Base-by-base conservation (phyloP, 768 basidiomycete genomes). In the Tulasnella sp. region DNA sequence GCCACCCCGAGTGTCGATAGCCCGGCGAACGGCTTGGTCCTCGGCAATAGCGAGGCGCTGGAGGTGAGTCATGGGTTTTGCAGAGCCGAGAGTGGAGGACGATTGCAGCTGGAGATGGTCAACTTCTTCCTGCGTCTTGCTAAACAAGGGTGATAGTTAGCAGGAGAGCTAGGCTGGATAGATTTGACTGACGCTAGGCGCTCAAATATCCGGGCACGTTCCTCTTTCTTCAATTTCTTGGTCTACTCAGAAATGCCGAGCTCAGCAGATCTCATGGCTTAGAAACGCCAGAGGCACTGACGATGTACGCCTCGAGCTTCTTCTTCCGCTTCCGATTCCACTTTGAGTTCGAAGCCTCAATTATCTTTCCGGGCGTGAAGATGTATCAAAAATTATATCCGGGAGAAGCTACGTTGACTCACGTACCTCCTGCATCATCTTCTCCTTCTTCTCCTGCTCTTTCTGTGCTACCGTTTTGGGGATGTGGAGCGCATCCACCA, bases 151-250 rank as follows among this genome's bases (percentile, higher is more conserved):
- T 72, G 77, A 41, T 69, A 14, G 22, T 22, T 48, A 48, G n/a
- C 11, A 37, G 24, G 40, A 41, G 41, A 22, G 24, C 48, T 7
- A 14, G 41, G 16, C 31, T 8, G 22, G 8, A 41, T 6, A 50
- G 22, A 24, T 40, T n/a, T 24, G 46, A 90, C 92, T 82, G 87
- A 96, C 96, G 92, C 90, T 81, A 98, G 88, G 85, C 94, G 96
- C 82, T 94, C 91, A 78, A 97, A 92, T 20, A 98, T 88, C 28
- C 89, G 85, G 5, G 91, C 84, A 72, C 96, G 90, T 81, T 95
- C 95, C 84, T 98, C 96, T 85, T 96, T 95, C 86, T 93, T 95
- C 74, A 97, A 87, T 86, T 97, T 97, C 87, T 96, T 96, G 75
- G 95, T 93, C 95, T 96, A 80, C 20, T 16, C 31, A n/a, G 3